Evolutionary conservation across 2,329 filamentous ascomycete genomes (phyloP).

Genomic region (Alternaria conjuncta): DNA sequence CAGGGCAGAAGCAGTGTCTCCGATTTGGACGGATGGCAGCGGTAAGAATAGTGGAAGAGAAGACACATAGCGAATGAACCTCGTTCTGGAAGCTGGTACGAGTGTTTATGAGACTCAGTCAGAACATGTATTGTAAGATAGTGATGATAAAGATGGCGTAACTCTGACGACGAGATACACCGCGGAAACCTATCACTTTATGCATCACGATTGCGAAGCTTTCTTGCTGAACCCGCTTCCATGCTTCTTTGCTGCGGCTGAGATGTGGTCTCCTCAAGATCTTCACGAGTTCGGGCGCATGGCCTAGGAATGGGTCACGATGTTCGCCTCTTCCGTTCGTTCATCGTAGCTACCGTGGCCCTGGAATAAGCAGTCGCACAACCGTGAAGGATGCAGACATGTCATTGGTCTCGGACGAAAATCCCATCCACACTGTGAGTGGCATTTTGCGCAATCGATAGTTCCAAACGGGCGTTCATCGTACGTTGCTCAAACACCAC

Average conservation of each 20-base stretch:
- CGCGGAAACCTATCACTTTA: not conserved
- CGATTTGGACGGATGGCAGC: constrained; percentile 17
- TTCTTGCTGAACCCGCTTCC: not conserved
- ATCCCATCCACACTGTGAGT: not conserved
- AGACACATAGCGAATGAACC: constrained; percentile 18
- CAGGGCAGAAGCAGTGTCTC: constrained; percentile 28
- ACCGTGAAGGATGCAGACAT: not conserved
- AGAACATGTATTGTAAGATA: not conserved
- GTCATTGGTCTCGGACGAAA: not conserved
- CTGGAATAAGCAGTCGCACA: not conserved
- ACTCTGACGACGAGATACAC: not conserved
- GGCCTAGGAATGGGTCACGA: not conserved
- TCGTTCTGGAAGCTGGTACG: not conserved
- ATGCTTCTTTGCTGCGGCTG: not conserved
- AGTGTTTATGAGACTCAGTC: not conserved
- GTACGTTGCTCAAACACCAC: not conserved
- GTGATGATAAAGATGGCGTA: not conserved
- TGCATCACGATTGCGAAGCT: not conserved
- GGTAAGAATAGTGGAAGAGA: constrained; percentile 23
- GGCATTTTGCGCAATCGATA: not conserved
- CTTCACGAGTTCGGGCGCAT: not conserved
- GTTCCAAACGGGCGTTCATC: not conserved
- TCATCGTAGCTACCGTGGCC: not conserved
- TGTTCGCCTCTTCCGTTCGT: not conserved
- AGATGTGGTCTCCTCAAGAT: not conserved